Conservation (phyloP, 2,329 filamentous ascomycete species). For the Zymoseptoria brevis region DNA sequence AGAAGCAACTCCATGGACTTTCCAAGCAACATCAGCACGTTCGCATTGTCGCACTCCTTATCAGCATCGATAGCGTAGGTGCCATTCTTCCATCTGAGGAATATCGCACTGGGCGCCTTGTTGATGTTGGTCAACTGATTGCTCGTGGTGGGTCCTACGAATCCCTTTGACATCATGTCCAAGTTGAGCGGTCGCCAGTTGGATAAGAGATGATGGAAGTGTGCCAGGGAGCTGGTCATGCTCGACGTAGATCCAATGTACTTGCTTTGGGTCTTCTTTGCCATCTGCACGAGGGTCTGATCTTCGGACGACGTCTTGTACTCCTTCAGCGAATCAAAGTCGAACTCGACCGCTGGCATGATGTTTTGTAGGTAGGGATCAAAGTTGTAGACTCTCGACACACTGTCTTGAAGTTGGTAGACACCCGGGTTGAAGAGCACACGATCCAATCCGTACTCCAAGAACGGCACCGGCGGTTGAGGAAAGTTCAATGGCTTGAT, state of each 20-base stretch:
- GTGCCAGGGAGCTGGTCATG: slow-evolving; percentile 78
- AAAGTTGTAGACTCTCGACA: slow-evolving; percentile 88
- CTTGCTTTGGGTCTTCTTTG: slow-evolving; percentile 59
- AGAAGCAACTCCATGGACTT: slow-evolving; percentile 96
- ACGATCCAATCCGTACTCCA: slow-evolving; percentile 70
- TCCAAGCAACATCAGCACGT: slow-evolving; percentile 82
- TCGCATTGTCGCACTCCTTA: slow-evolving; percentile 79
- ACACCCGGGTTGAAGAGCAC: slow-evolving; percentile 95
- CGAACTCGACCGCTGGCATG: slow-evolving; percentile 88
- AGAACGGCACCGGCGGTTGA: slow-evolving; percentile 49
- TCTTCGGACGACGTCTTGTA: slow-evolving; percentile 93
- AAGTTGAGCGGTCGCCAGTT: slow-evolving; percentile 68
- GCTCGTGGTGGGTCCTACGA: slow-evolving; percentile 48
- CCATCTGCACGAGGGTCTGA: slow-evolving; percentile 58
- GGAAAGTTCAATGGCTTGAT: slow-evolving; percentile 36
- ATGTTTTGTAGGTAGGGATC: slow-evolving; percentile 89
- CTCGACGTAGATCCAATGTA: slow-evolving; percentile 95
- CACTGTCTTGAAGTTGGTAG: slow-evolving; percentile 81
- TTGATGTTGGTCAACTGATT: slow-evolving; percentile 63
- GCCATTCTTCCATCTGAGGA: slow-evolving; percentile 74
- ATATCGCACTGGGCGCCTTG: slow-evolving; percentile 68
- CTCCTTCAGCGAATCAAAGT: slow-evolving; percentile 75
- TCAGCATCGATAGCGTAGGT: slow-evolving; percentile 93
- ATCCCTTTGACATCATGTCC: slow-evolving; percentile 57
- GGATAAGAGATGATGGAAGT: slow-evolving; percentile 90